phyloP scores from a whole-genome alignment of 352 stramenopile genomes.

The Paralagenidium karlingii region DNA sequence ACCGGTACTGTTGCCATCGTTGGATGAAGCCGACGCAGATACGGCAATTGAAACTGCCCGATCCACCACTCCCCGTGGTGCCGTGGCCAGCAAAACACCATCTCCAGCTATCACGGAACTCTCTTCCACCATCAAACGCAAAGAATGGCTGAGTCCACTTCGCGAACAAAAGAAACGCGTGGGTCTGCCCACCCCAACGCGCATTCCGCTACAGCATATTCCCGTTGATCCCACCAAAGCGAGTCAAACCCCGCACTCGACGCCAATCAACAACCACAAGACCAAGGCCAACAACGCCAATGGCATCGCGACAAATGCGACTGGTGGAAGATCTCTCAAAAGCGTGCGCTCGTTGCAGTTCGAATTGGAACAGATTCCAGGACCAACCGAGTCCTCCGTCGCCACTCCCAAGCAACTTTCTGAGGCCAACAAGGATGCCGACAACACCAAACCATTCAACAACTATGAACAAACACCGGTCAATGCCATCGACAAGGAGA shows the following conservation, averaged over 20 bases:
- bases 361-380: too few species aligned
- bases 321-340: conserved; percentile 55
- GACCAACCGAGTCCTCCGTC: too few species aligned
- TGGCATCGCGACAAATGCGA: conserved; percentile 31
- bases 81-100: too few species aligned
- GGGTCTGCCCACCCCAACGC: background rate
- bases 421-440: background rate
- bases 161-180: background rate
- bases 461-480: conserved; percentile 2
- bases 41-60: background rate
- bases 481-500: conserved; percentile 3
- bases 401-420: too few species aligned
- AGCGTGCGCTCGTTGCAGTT: too few species aligned
- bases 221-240: background rate
- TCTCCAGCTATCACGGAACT: too few species aligned
- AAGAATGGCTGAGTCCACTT: background rate
- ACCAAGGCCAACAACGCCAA: background rate
- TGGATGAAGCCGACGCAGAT: background rate
- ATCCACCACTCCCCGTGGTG: too few species aligned
- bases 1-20: background rate
- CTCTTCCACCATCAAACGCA: background rate
- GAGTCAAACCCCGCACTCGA: too few species aligned
- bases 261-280: background rate
- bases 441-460: background rate
- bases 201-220: background rate